A percentile compares a stretch with the other conserved stretches of the same genome.
Evolutionary conservation across 345 rosid species (phyloP).

Genomic region (Eutrema japonicum): DNA sequence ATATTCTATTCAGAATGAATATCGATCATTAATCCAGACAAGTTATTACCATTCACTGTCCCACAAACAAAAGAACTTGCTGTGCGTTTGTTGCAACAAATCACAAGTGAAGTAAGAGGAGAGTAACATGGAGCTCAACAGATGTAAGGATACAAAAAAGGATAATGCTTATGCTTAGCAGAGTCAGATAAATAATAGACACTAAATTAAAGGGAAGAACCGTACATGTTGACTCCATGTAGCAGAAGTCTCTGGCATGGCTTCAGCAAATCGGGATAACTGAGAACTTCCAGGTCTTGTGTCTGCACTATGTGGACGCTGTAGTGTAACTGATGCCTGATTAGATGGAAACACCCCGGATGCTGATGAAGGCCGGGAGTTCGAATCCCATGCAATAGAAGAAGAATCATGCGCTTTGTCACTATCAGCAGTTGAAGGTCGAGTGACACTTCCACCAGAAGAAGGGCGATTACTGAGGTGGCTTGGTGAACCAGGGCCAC

Average conservation of each 20-base stretch:
- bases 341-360: conserved; percentile 80
- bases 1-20: conserved; percentile 2
- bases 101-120: conserved; percentile 20
- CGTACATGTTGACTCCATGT: conserved; percentile 63
- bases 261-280: conserved; percentile 96
- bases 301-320: conserved; percentile 97
- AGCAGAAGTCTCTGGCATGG: conserved; percentile 66
- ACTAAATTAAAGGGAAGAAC: conserved; percentile 20
- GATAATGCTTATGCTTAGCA: conserved; percentile 15
- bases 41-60: conserved; percentile 11
- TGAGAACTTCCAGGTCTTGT: conserved; percentile 99
- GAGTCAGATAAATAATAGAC: conserved; percentile 16
- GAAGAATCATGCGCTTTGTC: conserved; percentile 71
- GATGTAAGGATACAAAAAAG: conserved; percentile 3
- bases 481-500: conserved; percentile 78
- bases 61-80: conserved; percentile 19
- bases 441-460: conserved; percentile 89
- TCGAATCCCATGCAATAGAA: conserved; percentile 69
- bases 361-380: conserved; percentile 95
- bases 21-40: background rate
- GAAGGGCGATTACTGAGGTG: conserved; percentile 88
- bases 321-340: conserved; percentile 63
- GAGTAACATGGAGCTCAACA: conserved; percentile 23
- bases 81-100: conserved; percentile 14
- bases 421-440: conserved; percentile 94